Conservation (phyloP, 1,284 basidiomycete species). For the Boletus semigastroideus region DNA sequence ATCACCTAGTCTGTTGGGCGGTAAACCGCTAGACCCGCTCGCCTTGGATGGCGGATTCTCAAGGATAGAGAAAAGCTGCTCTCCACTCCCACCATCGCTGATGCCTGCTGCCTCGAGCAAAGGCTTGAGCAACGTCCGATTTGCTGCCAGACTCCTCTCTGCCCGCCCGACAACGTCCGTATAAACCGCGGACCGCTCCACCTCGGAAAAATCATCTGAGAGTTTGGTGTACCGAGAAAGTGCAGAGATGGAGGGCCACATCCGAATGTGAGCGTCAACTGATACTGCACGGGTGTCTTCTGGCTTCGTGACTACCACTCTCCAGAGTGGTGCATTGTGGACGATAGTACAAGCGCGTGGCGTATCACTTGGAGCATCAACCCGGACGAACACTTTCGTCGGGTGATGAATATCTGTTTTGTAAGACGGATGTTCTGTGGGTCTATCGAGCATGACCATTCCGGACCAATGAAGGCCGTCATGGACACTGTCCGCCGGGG, state of each 20-base stretch:
- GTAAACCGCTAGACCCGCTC: not conserved
- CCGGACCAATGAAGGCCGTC: conserved; percentile 7
- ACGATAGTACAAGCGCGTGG: not conserved
- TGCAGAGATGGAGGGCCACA: not conserved
- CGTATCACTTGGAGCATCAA: not conserved
- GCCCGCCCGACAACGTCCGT: not conserved
- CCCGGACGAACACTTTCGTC: not conserved
- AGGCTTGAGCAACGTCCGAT: not conserved
- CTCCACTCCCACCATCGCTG: too few relatives aligned
- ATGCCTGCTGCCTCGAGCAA: conserved; percentile 1
- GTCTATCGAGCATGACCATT: conserved; percentile 1
- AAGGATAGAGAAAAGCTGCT: not conserved
- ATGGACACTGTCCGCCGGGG: not conserved
- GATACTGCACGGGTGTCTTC: not conserved
- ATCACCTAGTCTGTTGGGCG: conserved; percentile 2
- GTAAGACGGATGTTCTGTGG: conserved; percentile 13
- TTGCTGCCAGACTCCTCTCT: not conserved
- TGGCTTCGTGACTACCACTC: conserved; percentile 2
- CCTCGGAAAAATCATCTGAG: conserved; percentile 6
- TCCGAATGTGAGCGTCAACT: not conserved
- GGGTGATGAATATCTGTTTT: conserved; percentile 4
- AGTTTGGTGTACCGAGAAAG: conserved; percentile 1
- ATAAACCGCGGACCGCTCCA: conserved; percentile 2
- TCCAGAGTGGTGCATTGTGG: conserved; percentile 4
- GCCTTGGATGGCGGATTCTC: not conserved